Base-by-base conservation (phyloP, 108 stramenopile genomes). In the Mediolabrus comicus region DNA sequence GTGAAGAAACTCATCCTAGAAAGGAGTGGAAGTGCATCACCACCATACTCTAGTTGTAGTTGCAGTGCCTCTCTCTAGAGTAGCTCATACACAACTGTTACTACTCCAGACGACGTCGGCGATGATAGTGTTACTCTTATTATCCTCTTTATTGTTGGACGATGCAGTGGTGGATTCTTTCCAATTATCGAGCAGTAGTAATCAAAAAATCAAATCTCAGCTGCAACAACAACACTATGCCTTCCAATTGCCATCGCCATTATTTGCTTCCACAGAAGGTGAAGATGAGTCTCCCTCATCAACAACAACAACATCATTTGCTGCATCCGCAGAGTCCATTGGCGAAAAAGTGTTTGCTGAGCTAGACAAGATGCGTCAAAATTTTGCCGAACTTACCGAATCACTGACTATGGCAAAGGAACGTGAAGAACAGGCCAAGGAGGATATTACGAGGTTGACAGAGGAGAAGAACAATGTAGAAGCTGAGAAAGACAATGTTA, bases 381-480 rank as follows among this genome's bases (percentile, higher is more conserved):
- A 62, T 33, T 59, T 64, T 34, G 43, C 31, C 43, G 75, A 65
- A 38, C 65, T 46, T 55, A 63, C 73, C 28, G 67, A 64, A 53
- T 63, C 61, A 10, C 51, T 74, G 41, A 34, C 14, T 25, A 11
- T 32, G 62, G 65, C 67, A 2, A 64, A 61, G 53, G 11, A 66
- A 10, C 53, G 65, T 69, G 78, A 65, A 31, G 65, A 75, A 35
- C 52, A 70, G 12, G 60, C 39, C 16, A 59, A 72, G 11, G 60
- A 9, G 4, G 43, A 28, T 28, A 34, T 53, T 29, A 52, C 12
- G 11, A 13, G 14, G 32, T 58, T 65, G 38, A 41, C 26, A 32
- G 64, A 72, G 32, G 59, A 77, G 12, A 39, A 49, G 36, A 33
- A 13, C 6, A 46, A 24, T 51, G 64, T 52, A 1, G 76, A 76